Evolutionary conservation across 805 yeast genomes (phyloP), one percentile per base, ranked within the genome.

Genomic region (Wickerhamiella spandovensis): DNA sequence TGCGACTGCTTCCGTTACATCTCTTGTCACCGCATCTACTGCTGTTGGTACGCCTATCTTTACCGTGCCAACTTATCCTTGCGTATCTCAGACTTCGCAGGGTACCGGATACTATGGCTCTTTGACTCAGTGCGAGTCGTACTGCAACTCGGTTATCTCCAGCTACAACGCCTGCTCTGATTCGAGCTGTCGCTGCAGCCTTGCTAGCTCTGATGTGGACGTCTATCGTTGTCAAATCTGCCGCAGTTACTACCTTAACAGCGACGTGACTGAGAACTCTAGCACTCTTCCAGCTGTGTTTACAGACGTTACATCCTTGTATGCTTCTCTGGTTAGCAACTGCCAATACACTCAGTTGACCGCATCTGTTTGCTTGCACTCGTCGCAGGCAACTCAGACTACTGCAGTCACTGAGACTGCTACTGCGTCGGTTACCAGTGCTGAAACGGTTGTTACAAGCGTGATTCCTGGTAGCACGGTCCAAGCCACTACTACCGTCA

Each of bases 161-260:
- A 35, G 46, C 24, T 32, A 46, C 30, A 37, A 28, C 15, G 24
- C 51, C 3, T 12, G 24, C 18, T 10, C 48, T 21, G 39, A 23
- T 12, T 12, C 39, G 10, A 25, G 25, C 18, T 41, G 43, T 12
- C 21, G 48, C 17, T 53, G 55, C 47, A 17, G 42, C 43, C 32
- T 53, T 5, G 44, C 51, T 6, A 38, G 50, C 8, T 28, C 39
- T 23, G 48, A 48, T 3, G 53, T 44, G 18, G 52, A 20, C 44
- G 17, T 53, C 3, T 48, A 46, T 41, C 53, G 51, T 43, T 53
- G 56, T 38, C 52, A 51, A 35, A 47, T 48, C 6, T 53, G 56
- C 42, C 50, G 56, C 5, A 46, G 44, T 15, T 53, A 51, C 46
- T 53, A 53, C 51, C 9, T 21, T 12, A 45, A 48, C 15, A 48